Percentiles rank a stretch among this genome's conserved stretches.
Conservation (phyloP, 345 rosid genomes). For the Carallia brachiata region DNA sequence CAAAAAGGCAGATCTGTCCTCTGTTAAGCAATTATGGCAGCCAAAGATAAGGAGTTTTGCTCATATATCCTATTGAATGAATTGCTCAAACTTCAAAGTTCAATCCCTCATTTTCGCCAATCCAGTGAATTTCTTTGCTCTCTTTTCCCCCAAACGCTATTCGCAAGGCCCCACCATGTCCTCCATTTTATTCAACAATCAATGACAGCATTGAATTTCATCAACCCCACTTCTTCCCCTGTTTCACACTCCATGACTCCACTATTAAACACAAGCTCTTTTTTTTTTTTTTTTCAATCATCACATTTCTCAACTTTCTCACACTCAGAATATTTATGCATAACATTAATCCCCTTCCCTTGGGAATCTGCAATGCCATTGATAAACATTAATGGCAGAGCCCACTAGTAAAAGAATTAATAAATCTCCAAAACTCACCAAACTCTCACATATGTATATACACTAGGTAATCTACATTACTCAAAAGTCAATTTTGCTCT, state of each 20-base stretch:
- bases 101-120: background rate
- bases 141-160: background rate
- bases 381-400: conserved; percentile 40
- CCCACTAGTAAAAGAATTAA: conserved; percentile 46
- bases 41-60: conserved; percentile 12
- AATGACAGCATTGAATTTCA: conserved; percentile 46
- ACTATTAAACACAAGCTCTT: conserved; percentile 17
- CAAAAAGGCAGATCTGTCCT: conserved; percentile 15
- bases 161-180: conserved; percentile 39
- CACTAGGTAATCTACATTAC: conserved; percentile 36
- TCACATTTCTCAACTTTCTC: conserved; percentile 23
- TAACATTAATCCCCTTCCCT: conserved; percentile 44
- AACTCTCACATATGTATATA: conserved; percentile 34
- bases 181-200: conserved; percentile 35
- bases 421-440: conserved; percentile 40
- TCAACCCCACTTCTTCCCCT: conserved; percentile 24
- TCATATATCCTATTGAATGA: background rate
- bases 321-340: conserved; percentile 22
- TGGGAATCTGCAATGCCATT: conserved; percentile 88
- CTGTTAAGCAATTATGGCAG: conserved; percentile 7
- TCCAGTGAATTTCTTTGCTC: background rate
- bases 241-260: conserved; percentile 26
- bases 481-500: conserved; percentile 35
- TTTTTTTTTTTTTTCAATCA: conserved; percentile 2
- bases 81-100: conserved; percentile 8